Evolutionary conservation across 345 rosid genomes (phyloP), one percentile per base, ranked within the genome.

Genomic region (Draba incana): DNA sequence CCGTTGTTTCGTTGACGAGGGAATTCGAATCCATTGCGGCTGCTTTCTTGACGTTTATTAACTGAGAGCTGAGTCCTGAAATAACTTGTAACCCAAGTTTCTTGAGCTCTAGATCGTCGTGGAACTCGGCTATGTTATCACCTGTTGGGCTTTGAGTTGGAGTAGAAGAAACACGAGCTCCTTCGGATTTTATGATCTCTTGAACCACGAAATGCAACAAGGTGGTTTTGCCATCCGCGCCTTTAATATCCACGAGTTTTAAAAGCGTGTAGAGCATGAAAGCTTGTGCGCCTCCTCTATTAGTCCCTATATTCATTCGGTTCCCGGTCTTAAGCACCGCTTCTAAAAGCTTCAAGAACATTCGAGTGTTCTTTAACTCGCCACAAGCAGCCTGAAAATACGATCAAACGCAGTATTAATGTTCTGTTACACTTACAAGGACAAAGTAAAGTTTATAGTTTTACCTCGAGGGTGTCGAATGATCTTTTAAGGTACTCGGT

Each of bases 231-330:
- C 99, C 97, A 71, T 92, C 99, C 0, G 88, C 63, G 31, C 97
- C 98, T 78, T 89, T 92, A 10, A 94, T 77, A 50, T 91, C 98
- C 16, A 89, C 96, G 31, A 87, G 90, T 47, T 91, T 94, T 25
- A 92, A 79, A 31, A 94, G 96, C 0, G 98, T 94, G 71, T 94
- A 96, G 6, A 94, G 97, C 89, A 92, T 94, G 86, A 92, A 94
- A 33, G 99, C 97, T 2, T 81, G 93, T 0, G 99, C 99, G 50
- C 88, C 96, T 0, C 99, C 97, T 5, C 92, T 85, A 66, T 86
- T 86, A n/a, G 99, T 94, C 62, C 96, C 96, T 41, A 89, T 85
- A 46, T 94, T 92, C 99, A 92, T 92, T 24, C 96, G 79, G 77
- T 94, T 92, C 52, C 99, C 97, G 0, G 99, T 92, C 71, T 83